These are phyloP conservation scores for Fraxinus floribunda DNA, from an alignment of 305 asterid genomes.

Conservation along the genomic window DNA sequence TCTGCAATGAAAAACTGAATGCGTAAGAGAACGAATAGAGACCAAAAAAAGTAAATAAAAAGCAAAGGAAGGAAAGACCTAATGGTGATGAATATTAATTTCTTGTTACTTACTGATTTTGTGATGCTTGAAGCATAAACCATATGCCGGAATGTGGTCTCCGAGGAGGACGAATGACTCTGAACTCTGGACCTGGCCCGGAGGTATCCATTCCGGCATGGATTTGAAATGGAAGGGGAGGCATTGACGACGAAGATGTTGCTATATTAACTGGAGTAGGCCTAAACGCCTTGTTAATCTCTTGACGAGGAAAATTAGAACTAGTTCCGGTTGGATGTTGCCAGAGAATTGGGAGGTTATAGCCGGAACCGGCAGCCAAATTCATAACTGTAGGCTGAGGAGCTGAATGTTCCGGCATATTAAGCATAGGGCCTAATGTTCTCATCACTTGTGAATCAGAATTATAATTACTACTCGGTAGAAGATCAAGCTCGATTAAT, in stretches of 20 bases:
- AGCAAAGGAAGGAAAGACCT: not conserved
- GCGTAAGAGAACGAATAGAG: conserved; percentile 8
- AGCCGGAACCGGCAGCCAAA: not conserved
- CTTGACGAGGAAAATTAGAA: conserved; percentile 32
- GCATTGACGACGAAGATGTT: conserved; percentile 23
- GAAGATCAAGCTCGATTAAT: conserved; percentile 66
- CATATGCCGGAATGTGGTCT: conserved; percentile 87
- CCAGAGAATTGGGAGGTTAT: conserved; percentile 23
- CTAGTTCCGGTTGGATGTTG: conserved; percentile 29
- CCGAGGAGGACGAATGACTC: conserved; percentile 73
- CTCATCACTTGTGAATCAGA: conserved; percentile 11
- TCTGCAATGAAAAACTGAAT: conserved; percentile 38
- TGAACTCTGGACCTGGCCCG: conserved; percentile 44
- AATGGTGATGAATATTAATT: not conserved
- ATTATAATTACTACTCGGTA: conserved; percentile 30
- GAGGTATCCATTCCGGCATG: conserved; percentile 36
- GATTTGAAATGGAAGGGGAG: conserved; percentile 38
- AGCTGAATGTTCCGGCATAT: conserved; percentile 26
- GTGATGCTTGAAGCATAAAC: conserved; percentile 79
- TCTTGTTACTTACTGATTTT: conserved; percentile 59
- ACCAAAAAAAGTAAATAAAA: not conserved
- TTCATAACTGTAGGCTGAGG: conserved; percentile 36
- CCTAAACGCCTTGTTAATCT: conserved; percentile 54
- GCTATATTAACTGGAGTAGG: conserved; percentile 35
- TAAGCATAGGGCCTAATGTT: conserved; percentile 14